Percentiles rank a stretch among this genome's conserved stretches.
These are phyloP conservation scores for Tinospora cordifolia DNA, from an alignment of 164 flowering plant species.

Conservation along the genomic window DNA sequence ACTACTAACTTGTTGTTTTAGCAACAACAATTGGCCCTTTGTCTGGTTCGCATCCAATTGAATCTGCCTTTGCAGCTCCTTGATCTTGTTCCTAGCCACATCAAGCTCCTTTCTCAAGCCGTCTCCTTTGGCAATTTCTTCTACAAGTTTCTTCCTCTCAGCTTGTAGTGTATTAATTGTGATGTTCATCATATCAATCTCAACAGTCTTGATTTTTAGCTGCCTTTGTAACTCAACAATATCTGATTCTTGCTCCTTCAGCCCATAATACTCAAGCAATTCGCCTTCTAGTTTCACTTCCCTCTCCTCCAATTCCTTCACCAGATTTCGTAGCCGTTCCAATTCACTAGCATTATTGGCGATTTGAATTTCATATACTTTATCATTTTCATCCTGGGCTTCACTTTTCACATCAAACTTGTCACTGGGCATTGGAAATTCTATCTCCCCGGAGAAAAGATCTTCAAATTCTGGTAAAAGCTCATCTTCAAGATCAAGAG, in stretches of 20 bases:
- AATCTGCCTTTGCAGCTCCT: slow-evolving; percentile 87
- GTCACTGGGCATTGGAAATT: slow-evolving; percentile 49
- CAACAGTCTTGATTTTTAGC: slow-evolving; percentile 81
- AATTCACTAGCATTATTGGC: slow-evolving; percentile 64
- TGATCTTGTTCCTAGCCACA: slow-evolving; percentile 68
- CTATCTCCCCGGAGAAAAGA: slow-evolving; percentile 67
- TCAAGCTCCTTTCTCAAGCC: slow-evolving; percentile 65
- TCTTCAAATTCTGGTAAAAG: slow-evolving; percentile 72
- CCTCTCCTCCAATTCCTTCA: slow-evolving; percentile 83
- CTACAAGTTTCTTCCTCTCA: slow-evolving; percentile 88
- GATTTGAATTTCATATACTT: slow-evolving; percentile 62
- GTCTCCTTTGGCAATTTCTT: slow-evolving; percentile 48
- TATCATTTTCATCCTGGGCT: slow-evolving; percentile 41
- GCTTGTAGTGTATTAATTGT: slow-evolving; percentile 74
- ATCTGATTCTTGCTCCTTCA: slow-evolving; percentile 88
- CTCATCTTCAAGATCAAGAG: slow-evolving; percentile 43
- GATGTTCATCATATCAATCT: slow-evolving; percentile 78
- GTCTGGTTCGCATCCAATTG: slow-evolving; percentile 90
- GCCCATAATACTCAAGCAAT: slow-evolving; percentile 83
- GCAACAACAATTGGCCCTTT: slow-evolving; percentile 76
- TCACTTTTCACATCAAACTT: slow-evolving; percentile 26
- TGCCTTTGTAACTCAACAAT: slow-evolving; percentile 71
- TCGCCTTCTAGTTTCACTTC: slow-evolving; percentile 94
- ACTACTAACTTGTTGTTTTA: slow-evolving; percentile 77
- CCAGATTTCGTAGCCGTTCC: slow-evolving; percentile 60